A percentile compares a stretch with the other conserved stretches of the same genome.
phyloP scores from a whole-genome alignment of 2,329 filamentous ascomycete genomes.

The Claviceps sp. region DNA sequence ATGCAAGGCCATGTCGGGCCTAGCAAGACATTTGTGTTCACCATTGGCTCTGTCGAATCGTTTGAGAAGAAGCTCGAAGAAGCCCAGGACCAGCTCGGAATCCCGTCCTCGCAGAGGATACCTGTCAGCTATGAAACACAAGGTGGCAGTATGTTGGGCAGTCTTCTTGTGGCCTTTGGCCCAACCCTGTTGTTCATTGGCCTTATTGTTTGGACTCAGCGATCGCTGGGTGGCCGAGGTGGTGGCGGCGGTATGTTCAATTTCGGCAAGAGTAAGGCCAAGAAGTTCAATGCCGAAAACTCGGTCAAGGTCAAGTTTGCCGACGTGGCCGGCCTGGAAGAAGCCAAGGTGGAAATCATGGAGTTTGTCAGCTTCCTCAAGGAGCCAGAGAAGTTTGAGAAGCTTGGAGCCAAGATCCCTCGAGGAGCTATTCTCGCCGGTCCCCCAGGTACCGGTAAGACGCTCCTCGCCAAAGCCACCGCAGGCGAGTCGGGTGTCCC shows the following conservation, averaged over 20 bases:
- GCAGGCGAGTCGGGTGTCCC: conserved; percentile 93
- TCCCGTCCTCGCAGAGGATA: conserved; percentile 78
- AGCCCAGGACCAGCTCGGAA: conserved; percentile 75
- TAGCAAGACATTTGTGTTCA: conserved; percentile 63
- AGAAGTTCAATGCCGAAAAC: conserved; percentile 94
- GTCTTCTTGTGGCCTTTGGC: conserved; percentile 63
- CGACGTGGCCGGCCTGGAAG: conserved; percentile 95
- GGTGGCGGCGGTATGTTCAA: conserved; percentile 72
- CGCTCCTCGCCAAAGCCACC: conserved; percentile 88
- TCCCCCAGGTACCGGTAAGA: conserved; percentile 98
- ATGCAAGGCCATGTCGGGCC: conserved; percentile 27
- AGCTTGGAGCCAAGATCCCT: conserved; percentile 92
- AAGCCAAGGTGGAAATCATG: conserved; percentile 97
- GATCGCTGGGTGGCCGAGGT: conserved; percentile 57
- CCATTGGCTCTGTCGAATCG: conserved; percentile 83
- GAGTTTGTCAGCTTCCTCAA: conserved; percentile 97
- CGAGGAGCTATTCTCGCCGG: conserved; percentile 92
- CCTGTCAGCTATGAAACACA: conserved; percentile 69
- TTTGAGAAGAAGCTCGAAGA: conserved; percentile 84
- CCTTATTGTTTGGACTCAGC: conserved; percentile 64
- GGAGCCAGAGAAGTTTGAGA: conserved; percentile 82
- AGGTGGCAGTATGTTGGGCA: conserved; percentile 63
- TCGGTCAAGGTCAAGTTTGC: conserved; percentile 94
- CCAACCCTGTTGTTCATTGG: conserved; percentile 80
- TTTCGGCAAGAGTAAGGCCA: conserved; percentile 89